Evolutionary conservation across 2,329 filamentous ascomycete species (phyloP), one percentile per base, ranked within the genome.

Genomic region (Elsinoe necatrix): DNA sequence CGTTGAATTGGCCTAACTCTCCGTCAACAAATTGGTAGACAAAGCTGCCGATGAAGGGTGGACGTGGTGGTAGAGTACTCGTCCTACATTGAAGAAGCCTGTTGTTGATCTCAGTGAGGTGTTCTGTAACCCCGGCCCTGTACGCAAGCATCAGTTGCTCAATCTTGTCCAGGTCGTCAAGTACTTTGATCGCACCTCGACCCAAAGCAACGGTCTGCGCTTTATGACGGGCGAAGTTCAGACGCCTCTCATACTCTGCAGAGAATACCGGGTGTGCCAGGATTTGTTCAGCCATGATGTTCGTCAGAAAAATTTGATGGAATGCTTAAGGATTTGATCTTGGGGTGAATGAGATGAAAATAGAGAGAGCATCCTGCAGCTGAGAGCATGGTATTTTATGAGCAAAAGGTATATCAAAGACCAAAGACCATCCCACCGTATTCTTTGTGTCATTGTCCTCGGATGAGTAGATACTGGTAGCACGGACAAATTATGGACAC

Each of bases 211-310:
- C 25, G 7, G 27, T 31, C n/a, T 20, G 16, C n/a, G 45, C 45
- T 16, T 50, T 50, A 14, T 50, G 25, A 31, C 45, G 45, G 25
- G 45, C 25, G 20, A 50, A 50, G 27, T 50, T 50, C 6, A 50
- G 25, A 18, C 45, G 45, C 14, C 45, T 23, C n/a, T 31, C 45
- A 25, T 50, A 50, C 27, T 50, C 45, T 31, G 27, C 45, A 6
- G 21, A 18, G 25, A 50, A 31, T n/a, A 50, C 25, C 12, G 25
- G 25, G 18, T 50, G 25, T 14, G 23, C 45, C 11, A 31, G 25
- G 7, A 50, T 31, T 31, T 20, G 12, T 50, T 29, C 23, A 34
- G 45, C 45, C 45, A 50, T 50, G 12, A 37, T 37, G 34, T n/a
- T 11, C 9, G 34, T 11, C 34, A 37, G 34, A 11, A 37, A 4